A percentile compares a stretch with the other conserved stretches of the same genome.
phyloP scores from a whole-genome alignment of 306 rosid species.

The Acacia melanoxylon region DNA sequence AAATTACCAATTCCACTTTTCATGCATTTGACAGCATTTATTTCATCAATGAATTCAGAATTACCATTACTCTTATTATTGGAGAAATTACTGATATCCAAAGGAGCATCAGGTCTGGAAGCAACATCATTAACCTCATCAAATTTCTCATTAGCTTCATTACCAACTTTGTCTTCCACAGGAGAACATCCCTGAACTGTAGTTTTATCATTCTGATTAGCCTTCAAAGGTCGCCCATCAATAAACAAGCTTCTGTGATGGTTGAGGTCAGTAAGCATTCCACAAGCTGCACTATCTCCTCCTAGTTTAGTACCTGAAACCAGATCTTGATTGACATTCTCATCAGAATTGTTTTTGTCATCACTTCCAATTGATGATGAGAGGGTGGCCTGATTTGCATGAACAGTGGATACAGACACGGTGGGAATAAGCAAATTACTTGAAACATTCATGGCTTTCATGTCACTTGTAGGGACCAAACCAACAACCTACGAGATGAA shows the following conservation, averaged over 20 bases:
- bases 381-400: conserved; percentile 35
- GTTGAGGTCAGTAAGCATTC: conserved; percentile 26
- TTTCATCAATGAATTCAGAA: conserved; percentile 39
- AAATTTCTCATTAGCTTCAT: conserved; percentile 30
- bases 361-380: conserved; percentile 37
- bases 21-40: conserved; percentile 30
- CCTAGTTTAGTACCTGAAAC: conserved; percentile 29
- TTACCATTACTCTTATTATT: conserved; percentile 20
- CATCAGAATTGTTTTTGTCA: conserved; percentile 22
- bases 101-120: conserved; percentile 31
- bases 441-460: conserved; percentile 39
- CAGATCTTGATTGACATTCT: conserved; percentile 31
- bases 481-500: conserved; percentile 40
- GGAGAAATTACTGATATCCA: conserved; percentile 27
- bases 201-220: conserved; percentile 32
- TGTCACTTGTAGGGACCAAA: conserved; percentile 34
- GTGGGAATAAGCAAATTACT: conserved; percentile 29
- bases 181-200: conserved; percentile 35
- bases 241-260: conserved; percentile 16
- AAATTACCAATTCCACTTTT: conserved; percentile 28
- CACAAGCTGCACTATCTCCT: conserved; percentile 27
- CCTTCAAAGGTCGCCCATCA: conserved; percentile 35
- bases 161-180: conserved; percentile 28
- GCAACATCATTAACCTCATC: conserved; percentile 36
- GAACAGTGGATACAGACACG: conserved; percentile 30